Percentiles rank a stretch among this genome's conserved stretches.
Evolutionary conservation across 2,329 filamentous ascomycete genomes (phyloP).

Genomic region (Epichloe aotearoae): DNA sequence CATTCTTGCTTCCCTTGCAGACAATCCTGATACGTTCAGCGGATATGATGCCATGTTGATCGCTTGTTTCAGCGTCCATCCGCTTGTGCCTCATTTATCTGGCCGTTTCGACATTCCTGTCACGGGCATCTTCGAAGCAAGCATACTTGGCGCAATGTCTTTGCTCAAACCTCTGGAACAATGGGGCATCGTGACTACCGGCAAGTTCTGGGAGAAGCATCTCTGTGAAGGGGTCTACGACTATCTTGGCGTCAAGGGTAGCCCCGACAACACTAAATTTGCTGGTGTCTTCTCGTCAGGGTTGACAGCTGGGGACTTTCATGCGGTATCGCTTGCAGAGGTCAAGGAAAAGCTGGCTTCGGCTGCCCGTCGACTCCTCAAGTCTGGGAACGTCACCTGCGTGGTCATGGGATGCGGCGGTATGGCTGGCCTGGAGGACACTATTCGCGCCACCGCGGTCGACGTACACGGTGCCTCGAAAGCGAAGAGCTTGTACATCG

Average conservation of each 20-base stretch:
- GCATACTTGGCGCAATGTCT: constrained; percentile 51
- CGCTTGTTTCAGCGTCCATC: constrained; percentile 79
- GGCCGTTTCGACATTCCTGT: constrained; percentile 11
- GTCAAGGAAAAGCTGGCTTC: constrained; percentile 53
- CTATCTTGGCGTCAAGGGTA: constrained; percentile 42
- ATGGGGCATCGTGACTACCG: constrained; percentile 86
- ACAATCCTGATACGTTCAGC: constrained; percentile 19
- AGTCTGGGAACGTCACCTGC: constrained; percentile 42
- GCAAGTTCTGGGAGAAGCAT: constrained; percentile 67
- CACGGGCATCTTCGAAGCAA: constrained; percentile 76
- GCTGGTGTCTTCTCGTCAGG: constrained; percentile 75
- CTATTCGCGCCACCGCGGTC: constrained; percentile 56
- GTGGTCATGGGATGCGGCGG: constrained; percentile 82
- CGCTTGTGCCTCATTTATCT: constrained; percentile 51
- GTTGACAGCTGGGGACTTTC: constrained; percentile 65
- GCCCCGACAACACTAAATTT: constrained; percentile 38
- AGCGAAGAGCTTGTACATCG: constrained; percentile 33
- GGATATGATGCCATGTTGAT: constrained; percentile 66
- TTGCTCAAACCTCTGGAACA: constrained; percentile 25
- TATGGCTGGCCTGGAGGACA: constrained; percentile 74
- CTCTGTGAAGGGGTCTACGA: constrained; percentile 49
- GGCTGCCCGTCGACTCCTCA: constrained; percentile 55
- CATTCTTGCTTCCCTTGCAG: constrained; percentile 43
- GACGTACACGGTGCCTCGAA: constrained; percentile 27
- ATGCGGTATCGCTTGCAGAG: constrained; percentile 51